Evolutionary conservation across 768 basidiomycete genomes (phyloP), one percentile per base, ranked within the genome.

Genomic region (Glaciozyma martinii): DNA sequence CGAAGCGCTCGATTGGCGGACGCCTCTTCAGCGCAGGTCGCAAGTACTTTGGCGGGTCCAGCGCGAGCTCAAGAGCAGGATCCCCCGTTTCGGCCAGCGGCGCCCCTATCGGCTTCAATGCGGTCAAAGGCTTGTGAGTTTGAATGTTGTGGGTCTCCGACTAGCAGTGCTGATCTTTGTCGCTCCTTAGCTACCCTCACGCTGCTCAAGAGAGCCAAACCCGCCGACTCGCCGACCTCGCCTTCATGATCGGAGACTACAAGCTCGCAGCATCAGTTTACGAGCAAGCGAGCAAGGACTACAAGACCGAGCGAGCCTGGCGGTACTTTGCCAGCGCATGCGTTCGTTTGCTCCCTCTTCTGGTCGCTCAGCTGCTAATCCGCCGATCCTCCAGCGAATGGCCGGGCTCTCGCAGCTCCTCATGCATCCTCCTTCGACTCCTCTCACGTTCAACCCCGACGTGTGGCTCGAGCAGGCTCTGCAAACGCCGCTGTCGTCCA

Each of bases 171-270:
- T 25, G 18, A 30, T 19, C 29, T 52, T 27, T 13, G 5, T 21
- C 16, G 10, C 9, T 16, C 29, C 32, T 52, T n/a, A 79, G 77
- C 69, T 79, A 79, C 62, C 76, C 75, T 3, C 65, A 71, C 16
- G 56, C 71, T 0, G 62, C 78, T 0, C 73, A 73, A 15, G 76
- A 77, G 52, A 72, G 76, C 1, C 71, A 76, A 30, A 74, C 76
- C 0, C 82, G 91, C 53, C 85, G 94, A n/a, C 79, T 98, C 5
- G 95, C 92, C 15, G 95, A 99, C 76, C 93, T 98, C 77, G 86
- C 90, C 13, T 95, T 95, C 25, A 84, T 93, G 64, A 77, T 98
- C 3, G 88, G 91, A 5, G 95, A 99, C 76, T 84, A 85, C 75
- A 90, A 89, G 71, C 80, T 93, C 40, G 94, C 93, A 0, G 79